These are phyloP conservation scores for Coemansia sp. DNA, from an alignment of 192 early-diverging fungal genomes.

Conservation along the genomic window DNA sequence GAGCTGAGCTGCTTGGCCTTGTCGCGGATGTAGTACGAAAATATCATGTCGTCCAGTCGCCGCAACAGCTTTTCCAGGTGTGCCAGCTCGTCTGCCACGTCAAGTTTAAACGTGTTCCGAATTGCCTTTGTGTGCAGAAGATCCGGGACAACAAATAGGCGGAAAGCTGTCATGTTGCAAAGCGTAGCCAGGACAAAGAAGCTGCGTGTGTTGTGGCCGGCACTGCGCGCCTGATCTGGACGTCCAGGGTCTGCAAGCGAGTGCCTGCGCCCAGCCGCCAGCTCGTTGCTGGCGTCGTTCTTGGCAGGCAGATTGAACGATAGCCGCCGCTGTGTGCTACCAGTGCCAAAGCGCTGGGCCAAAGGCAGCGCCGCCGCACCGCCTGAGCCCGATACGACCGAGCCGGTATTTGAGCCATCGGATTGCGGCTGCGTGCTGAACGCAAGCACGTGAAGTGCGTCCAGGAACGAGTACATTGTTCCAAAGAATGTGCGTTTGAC, in stretches of 20 bases:
- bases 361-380: background rate
- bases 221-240: conserved; percentile 10
- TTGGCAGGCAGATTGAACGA: conserved; percentile 39
- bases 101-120: conserved; percentile 59
- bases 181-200: conserved; percentile 71
- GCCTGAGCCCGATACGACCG: background rate
- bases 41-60: conserved; percentile 79
- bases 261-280: conserved; percentile 17
- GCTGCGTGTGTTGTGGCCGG: conserved; percentile 10
- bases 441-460: conserved; percentile 73
- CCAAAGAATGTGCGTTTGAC: conserved; percentile 70
- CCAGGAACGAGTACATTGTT: conserved; percentile 72
- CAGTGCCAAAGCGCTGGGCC: conserved; percentile 6
- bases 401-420: background rate
- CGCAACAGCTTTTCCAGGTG: conserved; percentile 71
- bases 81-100: conserved; percentile 57
- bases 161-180: conserved; percentile 77
- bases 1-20: conserved; percentile 65
- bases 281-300: conserved; percentile 2
- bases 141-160: conserved; percentile 71
- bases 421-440: conserved; percentile 17
- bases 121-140: conserved; percentile 69
- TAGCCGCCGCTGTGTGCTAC: conserved; percentile 33
- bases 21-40: conserved; percentile 82
- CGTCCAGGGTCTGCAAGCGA: conserved; percentile 17